Base-by-base conservation (phyloP, 768 basidiomycete species). In the Neoboletus brunneissimus region DNA sequence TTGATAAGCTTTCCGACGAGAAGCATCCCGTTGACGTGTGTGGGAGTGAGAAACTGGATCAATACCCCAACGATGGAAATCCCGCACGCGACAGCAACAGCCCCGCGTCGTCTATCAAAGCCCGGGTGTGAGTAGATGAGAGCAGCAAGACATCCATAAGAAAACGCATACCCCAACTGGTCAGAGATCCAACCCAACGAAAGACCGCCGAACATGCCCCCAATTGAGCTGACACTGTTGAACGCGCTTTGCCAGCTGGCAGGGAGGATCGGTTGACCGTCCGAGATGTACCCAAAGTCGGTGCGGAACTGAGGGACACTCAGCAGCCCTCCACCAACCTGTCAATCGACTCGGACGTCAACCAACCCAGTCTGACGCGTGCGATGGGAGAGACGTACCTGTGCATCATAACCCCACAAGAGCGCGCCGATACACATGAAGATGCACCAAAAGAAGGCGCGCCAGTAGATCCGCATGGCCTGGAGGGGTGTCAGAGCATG, bases 201-300 rank as follows among this genome's bases (percentile, higher is more conserved):
- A 40, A 67, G 60, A 29, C 68, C 66, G 2, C 68, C 67, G 51
- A 60, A 59, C 66, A 69, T 68, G 6, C 67, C 63, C 6, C 66
- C 67, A 23, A 68, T 57, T 0, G 59, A 65, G 34, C 63, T 65
- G 35, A 55, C 55, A 4, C 63, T 67, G 32, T 65, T 70, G 47
- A 68, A 68, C 1, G 68, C 63, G 12, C 65, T 67, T 40, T 68
- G 67, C 68, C 67, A 70, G 20, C 58, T 70, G 1, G 67, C 67
- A 32, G 68, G 43, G 25, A 68, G 59, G 12, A 70, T 37, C 1
- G 57, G 44, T 6, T 53, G 31, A 0, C 49, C 43, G 1, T 49
- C 37, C 7, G 8, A 22, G 3, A 59, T 5, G 34, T 62, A 64
- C 12, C 67, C 68, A 53, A 68, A 68, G 60, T 70, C 68, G 9